phyloP scores from a whole-genome alignment of 768 basidiomycete species.

The Tricholoma sp. region DNA sequence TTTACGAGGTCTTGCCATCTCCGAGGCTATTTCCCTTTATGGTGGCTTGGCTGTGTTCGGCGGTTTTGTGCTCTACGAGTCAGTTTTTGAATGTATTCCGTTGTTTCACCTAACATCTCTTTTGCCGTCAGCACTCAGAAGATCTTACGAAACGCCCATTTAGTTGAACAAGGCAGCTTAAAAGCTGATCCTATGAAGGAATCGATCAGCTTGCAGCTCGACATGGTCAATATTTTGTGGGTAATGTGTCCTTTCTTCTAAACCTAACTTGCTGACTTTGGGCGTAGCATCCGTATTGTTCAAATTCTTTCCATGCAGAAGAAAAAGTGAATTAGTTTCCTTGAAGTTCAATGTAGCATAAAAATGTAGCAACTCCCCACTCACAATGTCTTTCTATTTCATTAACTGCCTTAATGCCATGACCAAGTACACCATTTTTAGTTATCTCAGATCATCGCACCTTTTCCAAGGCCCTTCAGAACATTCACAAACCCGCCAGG shows the following conservation, averaged over 20 bases:
- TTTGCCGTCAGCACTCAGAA: conserved; percentile 65
- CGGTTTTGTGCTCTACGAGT: conserved; percentile 87
- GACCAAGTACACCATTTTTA: not conserved
- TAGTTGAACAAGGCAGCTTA: conserved; percentile 64
- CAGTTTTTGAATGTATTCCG: conserved; percentile 17
- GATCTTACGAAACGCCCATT: conserved; percentile 68
- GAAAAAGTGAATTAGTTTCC: conserved; percentile 20
- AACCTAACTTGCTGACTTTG: not conserved
- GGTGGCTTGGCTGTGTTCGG: conserved; percentile 86
- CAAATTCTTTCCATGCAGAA: conserved; percentile 73
- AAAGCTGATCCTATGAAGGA: conserved; percentile 73
- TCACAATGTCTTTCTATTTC: not conserved
- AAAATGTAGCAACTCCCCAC: not conserved
- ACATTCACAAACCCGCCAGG: conserved; percentile 79
- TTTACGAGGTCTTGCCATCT: conserved; percentile 66
- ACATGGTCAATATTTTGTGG: conserved; percentile 89
- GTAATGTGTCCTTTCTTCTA: conserved; percentile 16
- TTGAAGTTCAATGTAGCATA: not conserved
- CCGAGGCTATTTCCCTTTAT: conserved; percentile 77
- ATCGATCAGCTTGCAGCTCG: conserved; percentile 72
- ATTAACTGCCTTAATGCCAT: conserved; percentile 2
- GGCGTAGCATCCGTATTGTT: conserved; percentile 66
- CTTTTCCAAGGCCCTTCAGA: conserved; percentile 59
- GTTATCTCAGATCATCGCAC: conserved; percentile 14
- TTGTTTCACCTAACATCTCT: not conserved